Percentiles rank a stretch among this genome's conserved stretches.
Conservation (phyloP, 352 stramenopile species). For the Phytophthora niederhauseri region DNA sequence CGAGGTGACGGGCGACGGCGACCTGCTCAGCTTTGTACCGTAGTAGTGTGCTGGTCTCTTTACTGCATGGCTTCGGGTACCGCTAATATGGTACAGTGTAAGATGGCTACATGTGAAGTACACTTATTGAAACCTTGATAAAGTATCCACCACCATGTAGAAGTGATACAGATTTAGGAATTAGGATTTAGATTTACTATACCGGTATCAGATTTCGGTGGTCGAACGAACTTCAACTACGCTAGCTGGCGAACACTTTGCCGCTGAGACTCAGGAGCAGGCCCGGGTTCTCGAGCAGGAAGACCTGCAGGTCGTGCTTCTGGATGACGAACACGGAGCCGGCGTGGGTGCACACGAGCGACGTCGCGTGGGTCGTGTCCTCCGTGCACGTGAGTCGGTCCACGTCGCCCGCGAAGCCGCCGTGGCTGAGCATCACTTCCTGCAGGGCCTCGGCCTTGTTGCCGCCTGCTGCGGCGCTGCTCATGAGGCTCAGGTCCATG, state of each 20-base stretch:
- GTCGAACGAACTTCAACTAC: slow-evolving; percentile 28
- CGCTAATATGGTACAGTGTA: background rate
- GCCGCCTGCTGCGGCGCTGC: background rate
- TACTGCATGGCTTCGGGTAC: too few relatives aligned
- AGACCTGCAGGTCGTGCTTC: slow-evolving; percentile 73
- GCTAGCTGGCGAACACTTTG: slow-evolving; percentile 44
- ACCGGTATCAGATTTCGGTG: slow-evolving; percentile 18
- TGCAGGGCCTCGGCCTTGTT: slow-evolving; percentile 36
- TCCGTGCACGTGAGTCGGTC: slow-evolving; percentile 65
- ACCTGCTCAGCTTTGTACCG: too few relatives aligned
- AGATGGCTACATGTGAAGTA: background rate
- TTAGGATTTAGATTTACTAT: background rate
- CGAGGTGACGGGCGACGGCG: too few relatives aligned
- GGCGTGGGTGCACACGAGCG: slow-evolving; percentile 57
- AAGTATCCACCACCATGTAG: too few relatives aligned
- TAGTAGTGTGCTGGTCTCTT: too few relatives aligned
- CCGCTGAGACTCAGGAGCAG: slow-evolving; percentile 78
- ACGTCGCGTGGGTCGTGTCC: slow-evolving; percentile 60
- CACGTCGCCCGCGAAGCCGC: slow-evolving; percentile 73
- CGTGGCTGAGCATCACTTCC: slow-evolving; percentile 55
- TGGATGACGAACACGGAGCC: slow-evolving; percentile 67
- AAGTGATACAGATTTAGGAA: slow-evolving; percentile 1
- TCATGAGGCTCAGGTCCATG: slow-evolving; percentile 58
- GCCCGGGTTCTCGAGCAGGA: slow-evolving; percentile 75
- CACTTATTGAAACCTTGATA: too few relatives aligned